Evolutionary conservation across 768 basidiomycete species (phyloP).

Genomic region (Asterophora lycoperdoides): DNA sequence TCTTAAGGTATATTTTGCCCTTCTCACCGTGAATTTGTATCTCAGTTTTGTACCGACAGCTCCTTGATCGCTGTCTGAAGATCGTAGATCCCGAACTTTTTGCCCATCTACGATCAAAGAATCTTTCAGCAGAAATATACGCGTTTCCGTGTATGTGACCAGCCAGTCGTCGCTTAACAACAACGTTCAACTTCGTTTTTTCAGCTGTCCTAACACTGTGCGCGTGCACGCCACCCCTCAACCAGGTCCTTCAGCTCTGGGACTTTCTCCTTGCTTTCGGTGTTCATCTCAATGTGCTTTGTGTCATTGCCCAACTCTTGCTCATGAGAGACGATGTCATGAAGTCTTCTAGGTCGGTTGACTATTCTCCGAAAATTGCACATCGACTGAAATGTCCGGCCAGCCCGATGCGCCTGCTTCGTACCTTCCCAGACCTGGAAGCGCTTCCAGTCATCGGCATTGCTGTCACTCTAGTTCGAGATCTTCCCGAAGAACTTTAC

Average conservation of each 20-base stretch:
- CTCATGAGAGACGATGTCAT: constrained; percentile 91
- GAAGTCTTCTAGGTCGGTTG: constrained; percentile 70
- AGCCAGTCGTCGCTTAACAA: not conserved
- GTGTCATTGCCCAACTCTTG: constrained; percentile 92
- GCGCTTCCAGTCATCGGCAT: constrained; percentile 86
- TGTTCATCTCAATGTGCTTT: constrained; percentile 92
- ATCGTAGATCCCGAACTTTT: constrained; percentile 89
- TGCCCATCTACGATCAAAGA: constrained; percentile 77
- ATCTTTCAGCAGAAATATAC: constrained; percentile 93
- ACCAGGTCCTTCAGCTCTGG: constrained; percentile 94
- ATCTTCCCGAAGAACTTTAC: constrained; percentile 82
- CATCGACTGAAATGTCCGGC: constrained; percentile 3
- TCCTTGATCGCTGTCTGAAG: constrained; percentile 88
- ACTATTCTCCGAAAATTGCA: not conserved
- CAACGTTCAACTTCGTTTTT: constrained; percentile 1
- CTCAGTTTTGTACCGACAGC: constrained; percentile 38
- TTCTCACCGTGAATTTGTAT: not conserved
- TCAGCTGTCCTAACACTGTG: constrained; percentile 91
- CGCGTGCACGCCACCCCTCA: constrained; percentile 94
- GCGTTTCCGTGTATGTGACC: constrained; percentile 85
- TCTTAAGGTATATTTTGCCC: constrained; percentile 59
- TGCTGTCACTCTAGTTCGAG: constrained; percentile 89
- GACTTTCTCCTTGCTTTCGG: constrained; percentile 97
- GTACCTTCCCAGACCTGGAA: constrained; percentile 90
- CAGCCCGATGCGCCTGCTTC: constrained; percentile 92